A percentile compares a stretch with the other conserved stretches of the same genome.
phyloP scores from a whole-genome alignment of 2,329 filamentous ascomycete genomes.

The Stemphylium vesicarium region DNA sequence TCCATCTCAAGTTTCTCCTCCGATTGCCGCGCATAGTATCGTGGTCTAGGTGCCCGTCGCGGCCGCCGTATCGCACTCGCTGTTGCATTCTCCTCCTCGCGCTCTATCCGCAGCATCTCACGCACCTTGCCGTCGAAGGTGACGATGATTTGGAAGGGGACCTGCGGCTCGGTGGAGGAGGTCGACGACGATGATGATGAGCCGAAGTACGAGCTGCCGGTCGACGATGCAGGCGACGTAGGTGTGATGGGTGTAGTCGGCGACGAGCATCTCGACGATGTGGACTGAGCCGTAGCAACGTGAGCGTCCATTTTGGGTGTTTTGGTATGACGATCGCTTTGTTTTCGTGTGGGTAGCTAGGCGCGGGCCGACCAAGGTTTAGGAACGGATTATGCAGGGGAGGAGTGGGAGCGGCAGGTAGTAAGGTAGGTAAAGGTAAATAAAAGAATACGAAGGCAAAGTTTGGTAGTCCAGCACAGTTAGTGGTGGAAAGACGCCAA shows the following conservation, averaged over 20 bases:
- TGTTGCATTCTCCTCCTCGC: slow-evolving; percentile 4
- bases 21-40: slow-evolving; percentile 19
- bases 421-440: too few species aligned
- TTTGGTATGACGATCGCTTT: slow-evolving; percentile 1
- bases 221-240: slow-evolving; percentile 11
- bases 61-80: slow-evolving; percentile 8
- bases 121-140: slow-evolving; percentile 37
- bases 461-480: background rate
- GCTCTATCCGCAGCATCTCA: slow-evolving; percentile 32
- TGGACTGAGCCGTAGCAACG: background rate
- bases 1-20: slow-evolving; percentile 4
- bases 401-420: background rate
- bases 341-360: background rate
- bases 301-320: slow-evolving; percentile 6
- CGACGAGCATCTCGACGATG: slow-evolving; percentile 5
- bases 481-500: background rate
- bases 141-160: slow-evolving; percentile 36
- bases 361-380: background rate
- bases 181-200: slow-evolving; percentile 14
- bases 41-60: slow-evolving; percentile 7
- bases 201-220: slow-evolving; percentile 5
- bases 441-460: background rate
- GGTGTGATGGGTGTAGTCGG: slow-evolving; percentile 7
- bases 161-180: slow-evolving; percentile 19
- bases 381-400: background rate